Percentiles rank a stretch among this genome's conserved stretches.
Conservation (phyloP, 2,329 filamentous ascomycete species). For the Ophiostoma sp. region DNA sequence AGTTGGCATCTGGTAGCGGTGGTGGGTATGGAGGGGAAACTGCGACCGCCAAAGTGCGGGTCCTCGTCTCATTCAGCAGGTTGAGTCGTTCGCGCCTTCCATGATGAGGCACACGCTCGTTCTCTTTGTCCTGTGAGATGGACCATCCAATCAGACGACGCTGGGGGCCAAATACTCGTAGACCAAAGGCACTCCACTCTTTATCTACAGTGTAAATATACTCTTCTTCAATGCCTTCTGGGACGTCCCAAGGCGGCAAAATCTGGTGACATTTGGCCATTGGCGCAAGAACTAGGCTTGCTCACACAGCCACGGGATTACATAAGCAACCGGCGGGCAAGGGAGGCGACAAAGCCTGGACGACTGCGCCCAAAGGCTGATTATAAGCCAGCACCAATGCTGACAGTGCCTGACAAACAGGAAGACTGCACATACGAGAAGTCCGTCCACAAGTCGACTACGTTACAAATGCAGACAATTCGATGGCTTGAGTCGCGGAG, state of each 20-base stretch:
- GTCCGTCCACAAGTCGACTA: background rate
- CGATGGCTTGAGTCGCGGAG: too few relatives aligned
- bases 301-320: background rate
- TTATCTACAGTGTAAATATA: background rate
- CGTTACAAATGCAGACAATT: background rate
- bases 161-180: background rate
- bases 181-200: background rate
- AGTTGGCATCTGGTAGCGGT: background rate
- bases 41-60: slow-evolving; percentile 15
- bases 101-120: background rate
- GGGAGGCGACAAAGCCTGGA: background rate
- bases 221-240: background rate
- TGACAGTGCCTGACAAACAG: background rate
- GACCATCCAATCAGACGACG: slow-evolving; percentile 5
- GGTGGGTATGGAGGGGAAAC: slow-evolving; percentile 14
- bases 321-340: background rate
- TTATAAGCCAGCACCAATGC: background rate
- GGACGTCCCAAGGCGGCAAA: slow-evolving; percentile 15
- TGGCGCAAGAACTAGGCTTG: too few relatives aligned
- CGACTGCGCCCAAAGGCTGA: background rate
- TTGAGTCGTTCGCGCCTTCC: background rate
- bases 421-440: background rate
- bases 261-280: slow-evolving; percentile 1
- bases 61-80: background rate
- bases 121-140: background rate